Base-by-base conservation (phyloP, 106 monocot species). In the Apostasia shenzhenica region DNA sequence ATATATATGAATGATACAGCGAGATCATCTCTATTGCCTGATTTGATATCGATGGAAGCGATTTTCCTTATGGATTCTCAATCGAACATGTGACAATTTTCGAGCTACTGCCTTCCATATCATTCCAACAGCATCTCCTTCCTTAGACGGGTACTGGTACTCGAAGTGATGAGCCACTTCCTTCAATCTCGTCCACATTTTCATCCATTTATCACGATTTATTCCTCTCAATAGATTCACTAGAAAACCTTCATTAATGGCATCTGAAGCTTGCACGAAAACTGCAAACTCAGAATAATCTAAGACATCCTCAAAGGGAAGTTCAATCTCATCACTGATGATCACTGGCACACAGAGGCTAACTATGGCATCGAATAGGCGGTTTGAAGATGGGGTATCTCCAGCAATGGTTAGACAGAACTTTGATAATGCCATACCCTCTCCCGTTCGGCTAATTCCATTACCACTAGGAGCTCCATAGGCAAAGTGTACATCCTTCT, bases 341-440 rank as follows among this genome's bases (percentile, higher is more conserved):
- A 92, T 71, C 1, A 97, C 92, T 0, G 95, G 95, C 2, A 92
- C 79, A 66, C 95, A 91, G 55, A 84, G 91, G 58, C 81, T 83
- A 12, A 74, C 91, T 2, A 91, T 91, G 64, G 95, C 84, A 68
- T 97, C 89, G 49, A 92, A 92, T 4, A 97, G 86, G 9, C 92
- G 80, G 65, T 89, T 92, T 2, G 95, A 92, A 2, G 95, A 97
- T 4, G 95, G 95, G 0, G 91, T 95, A 67, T 89, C 92, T 14
- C 92, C 95, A 3, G 95, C 95, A 7, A 97, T 87, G 53, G 77
- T 86, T 7, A 92, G 81, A 67, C 92, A 92, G 70, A 86, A 97
- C 72, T 81, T 97, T 2, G 95, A 86, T 41, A 81, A 71, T 10
- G 82, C 67, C 91, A 95, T 95, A 9, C 88, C 95, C 48, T 63